A percentile compares a stretch with the other conserved stretches of the same genome.
phyloP scores from a whole-genome alignment of 2,329 filamentous ascomycete genomes.

The Penicillium aurantiogriseum region DNA sequence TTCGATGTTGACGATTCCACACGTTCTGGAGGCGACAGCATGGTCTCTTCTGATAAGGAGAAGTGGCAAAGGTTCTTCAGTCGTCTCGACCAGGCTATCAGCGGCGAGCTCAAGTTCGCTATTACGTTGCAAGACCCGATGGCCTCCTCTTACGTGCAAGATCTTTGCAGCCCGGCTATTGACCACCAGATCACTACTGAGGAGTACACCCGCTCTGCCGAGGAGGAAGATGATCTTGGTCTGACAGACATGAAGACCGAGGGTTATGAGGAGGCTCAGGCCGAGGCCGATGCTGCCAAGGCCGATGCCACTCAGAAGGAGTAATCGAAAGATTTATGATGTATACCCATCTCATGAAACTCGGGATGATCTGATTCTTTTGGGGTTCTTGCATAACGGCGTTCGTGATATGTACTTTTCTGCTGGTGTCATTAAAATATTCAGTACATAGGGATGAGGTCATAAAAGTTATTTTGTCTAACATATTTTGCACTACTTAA shows the following conservation, averaged over 20 bases:
- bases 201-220: slow-evolving; percentile 81
- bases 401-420: slow-evolving; percentile 27
- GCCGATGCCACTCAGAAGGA: slow-evolving; percentile 16
- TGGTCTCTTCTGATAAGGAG: slow-evolving; percentile 61
- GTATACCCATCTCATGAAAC: slow-evolving; percentile 25
- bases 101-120: slow-evolving; percentile 75
- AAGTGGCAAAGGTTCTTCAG: slow-evolving; percentile 82
- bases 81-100: slow-evolving; percentile 72
- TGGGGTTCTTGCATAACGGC: slow-evolving; percentile 17
- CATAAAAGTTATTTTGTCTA: slow-evolving; percentile 13
- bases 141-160: slow-evolving; percentile 91
- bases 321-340: slow-evolving; percentile 21
- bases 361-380: slow-evolving; percentile 19
- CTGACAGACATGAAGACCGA: slow-evolving; percentile 91
- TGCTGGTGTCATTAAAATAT: slow-evolving; percentile 23
- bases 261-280: slow-evolving; percentile 69
- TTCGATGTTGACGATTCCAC: slow-evolving; percentile 68
- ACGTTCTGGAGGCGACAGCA: slow-evolving; percentile 71
- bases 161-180: slow-evolving; percentile 72
- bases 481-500: not conserved
- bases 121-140: slow-evolving; percentile 83
- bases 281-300: slow-evolving; percentile 29
- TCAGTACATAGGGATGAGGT: slow-evolving; percentile 10
- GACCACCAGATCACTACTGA: slow-evolving; percentile 80
- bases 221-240: slow-evolving; percentile 92